A percentile compares a stretch with the other conserved stretches of the same genome.
phyloP scores from a whole-genome alignment of 2,329 filamentous ascomycete genomes.

The Hymenoscyphus infarciens region DNA sequence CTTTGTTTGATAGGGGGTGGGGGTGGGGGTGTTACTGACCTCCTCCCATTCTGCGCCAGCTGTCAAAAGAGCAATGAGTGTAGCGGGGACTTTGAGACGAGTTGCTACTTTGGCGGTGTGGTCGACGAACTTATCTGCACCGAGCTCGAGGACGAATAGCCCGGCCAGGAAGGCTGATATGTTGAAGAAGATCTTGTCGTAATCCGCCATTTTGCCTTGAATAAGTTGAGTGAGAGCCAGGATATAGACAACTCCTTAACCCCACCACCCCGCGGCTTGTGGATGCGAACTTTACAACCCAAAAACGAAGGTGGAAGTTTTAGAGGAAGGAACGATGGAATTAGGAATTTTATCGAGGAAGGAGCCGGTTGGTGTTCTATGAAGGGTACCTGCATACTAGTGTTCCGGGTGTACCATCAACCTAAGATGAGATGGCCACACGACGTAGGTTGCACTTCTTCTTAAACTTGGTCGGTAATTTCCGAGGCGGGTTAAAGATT shows the following conservation, averaged over 20 bases:
- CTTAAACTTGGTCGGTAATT: neutral
- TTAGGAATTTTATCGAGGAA: neutral
- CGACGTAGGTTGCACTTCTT: too few species aligned
- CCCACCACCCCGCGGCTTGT: neutral
- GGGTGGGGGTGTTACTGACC: slow-evolving; percentile 33
- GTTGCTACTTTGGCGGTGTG: slow-evolving; percentile 47
- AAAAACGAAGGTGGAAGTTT: neutral
- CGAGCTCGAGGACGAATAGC: slow-evolving; percentile 48
- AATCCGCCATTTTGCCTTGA: neutral
- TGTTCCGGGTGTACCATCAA: neutral
- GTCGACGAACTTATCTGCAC: slow-evolving; percentile 50
- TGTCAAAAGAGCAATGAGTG: slow-evolving; percentile 49
- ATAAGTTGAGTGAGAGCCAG: neutral
- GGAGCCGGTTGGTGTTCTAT: neutral
- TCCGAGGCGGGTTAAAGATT: neutral
- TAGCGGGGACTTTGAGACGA: slow-evolving; percentile 43
- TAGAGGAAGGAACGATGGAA: neutral
- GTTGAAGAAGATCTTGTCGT: slow-evolving; percentile 6
- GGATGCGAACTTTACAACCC: neutral
- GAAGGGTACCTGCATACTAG: neutral
- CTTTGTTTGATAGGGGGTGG: neutral
- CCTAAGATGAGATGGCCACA: neutral
- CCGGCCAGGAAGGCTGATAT: slow-evolving; percentile 50
- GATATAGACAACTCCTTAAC: neutral
- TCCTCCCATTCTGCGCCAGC: slow-evolving; percentile 55